phyloP scores from a whole-genome alignment of 371 early-diverging fungal genomes.

The Nematocida sp. region DNA sequence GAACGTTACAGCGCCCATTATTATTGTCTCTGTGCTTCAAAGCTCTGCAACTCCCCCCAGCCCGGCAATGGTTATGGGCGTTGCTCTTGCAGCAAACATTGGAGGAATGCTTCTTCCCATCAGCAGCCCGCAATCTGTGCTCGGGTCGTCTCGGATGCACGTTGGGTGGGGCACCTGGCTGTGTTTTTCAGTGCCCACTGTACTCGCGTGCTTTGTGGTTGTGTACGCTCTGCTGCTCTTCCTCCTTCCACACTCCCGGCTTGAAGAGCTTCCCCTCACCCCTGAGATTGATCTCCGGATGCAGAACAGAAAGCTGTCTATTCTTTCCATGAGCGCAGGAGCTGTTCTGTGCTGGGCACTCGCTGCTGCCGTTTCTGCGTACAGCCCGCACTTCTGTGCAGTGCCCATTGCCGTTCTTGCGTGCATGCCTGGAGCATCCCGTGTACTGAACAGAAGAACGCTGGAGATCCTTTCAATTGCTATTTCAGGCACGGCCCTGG shows the following conservation, averaged over 20 bases:
- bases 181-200: conserved; percentile 30
- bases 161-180: conserved; percentile 36
- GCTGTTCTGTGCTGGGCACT: conserved; percentile 35
- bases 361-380: neutral
- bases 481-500: conserved; percentile 41
- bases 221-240: conserved; percentile 4
- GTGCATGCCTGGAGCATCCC: neutral
- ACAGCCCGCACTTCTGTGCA: neutral
- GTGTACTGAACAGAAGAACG: conserved; percentile 13
- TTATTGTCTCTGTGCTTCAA: conserved; percentile 31
- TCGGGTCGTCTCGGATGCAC: conserved; percentile 16
- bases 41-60: neutral
- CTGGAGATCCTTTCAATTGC: conserved; percentile 33
- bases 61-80: conserved; percentile 14
- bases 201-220: conserved; percentile 4
- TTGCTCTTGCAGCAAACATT: conserved; percentile 31
- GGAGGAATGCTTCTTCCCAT: conserved; percentile 50
- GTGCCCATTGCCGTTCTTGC: conserved; percentile 10
- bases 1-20: conserved; percentile 45
- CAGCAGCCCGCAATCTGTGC: conserved; percentile 47
- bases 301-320: neutral
- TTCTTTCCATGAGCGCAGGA: neutral
- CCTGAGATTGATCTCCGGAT: neutral
- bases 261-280: neutral
- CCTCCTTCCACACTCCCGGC: neutral